Percentiles rank a stretch among this genome's conserved stretches.
Conservation (phyloP, 176 grass and related monocot genomes). For the Otatea glauca region DNA sequence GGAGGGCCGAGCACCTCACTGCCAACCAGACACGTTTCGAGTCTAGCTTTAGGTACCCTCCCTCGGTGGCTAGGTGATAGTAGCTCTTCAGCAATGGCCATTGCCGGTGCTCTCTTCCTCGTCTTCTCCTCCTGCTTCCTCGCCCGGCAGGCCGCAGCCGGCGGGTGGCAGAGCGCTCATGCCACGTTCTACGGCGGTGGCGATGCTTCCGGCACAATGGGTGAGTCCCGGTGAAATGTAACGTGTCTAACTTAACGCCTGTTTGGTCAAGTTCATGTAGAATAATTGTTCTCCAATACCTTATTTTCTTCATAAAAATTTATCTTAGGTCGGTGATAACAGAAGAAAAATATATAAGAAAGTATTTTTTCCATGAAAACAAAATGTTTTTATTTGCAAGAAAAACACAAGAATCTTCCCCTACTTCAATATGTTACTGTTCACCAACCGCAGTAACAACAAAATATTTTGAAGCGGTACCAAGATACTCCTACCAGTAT, state of each 20-base stretch:
- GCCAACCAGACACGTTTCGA: slow-evolving; percentile 34
- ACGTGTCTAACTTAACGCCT: not conserved
- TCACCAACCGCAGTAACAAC: not conserved
- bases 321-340: not conserved
- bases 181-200: slow-evolving; percentile 95
- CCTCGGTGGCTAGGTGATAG: not conserved
- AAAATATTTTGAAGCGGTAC: not conserved
- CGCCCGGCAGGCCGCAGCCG: slow-evolving; percentile 29
- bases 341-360: not conserved
- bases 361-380: not conserved
- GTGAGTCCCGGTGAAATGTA: slow-evolving; percentile 39
- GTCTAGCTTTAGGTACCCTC: not conserved
- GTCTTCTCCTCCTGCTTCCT: slow-evolving; percentile 37
- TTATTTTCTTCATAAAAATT: not conserved
- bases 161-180: slow-evolving; percentile 68
- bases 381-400: not conserved
- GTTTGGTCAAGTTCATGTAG: not conserved
- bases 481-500: not conserved
- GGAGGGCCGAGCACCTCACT: slow-evolving; percentile 16
- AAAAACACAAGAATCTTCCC: not conserved
- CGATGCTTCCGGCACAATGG: slow-evolving; percentile 93
- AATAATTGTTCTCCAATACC: not conserved
- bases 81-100: slow-evolving; percentile 22
- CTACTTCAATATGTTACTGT: not conserved
- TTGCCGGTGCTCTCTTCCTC: slow-evolving; percentile 27